Evolutionary conservation across 129 eudicot genomes (phyloP), one percentile per base, ranked within the genome.

Genomic region (Deinandra increscens): DNA sequence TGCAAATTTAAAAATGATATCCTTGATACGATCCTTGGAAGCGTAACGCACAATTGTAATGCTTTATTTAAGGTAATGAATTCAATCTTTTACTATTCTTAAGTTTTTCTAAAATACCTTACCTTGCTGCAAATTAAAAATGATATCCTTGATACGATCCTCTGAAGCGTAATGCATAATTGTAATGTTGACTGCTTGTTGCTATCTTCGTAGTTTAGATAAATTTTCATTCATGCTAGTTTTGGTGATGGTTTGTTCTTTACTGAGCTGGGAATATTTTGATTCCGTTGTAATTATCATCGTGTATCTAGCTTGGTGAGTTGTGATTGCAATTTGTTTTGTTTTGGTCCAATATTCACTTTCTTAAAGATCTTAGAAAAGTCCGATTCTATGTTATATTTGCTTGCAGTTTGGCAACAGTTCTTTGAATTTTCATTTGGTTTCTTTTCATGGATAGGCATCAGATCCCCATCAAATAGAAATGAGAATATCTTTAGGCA

Each of bases 1-100:
- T 29, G 44, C 23, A 44, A 29, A 5, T 60, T 61, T 61, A 38
- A 31, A 44, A 39, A 26, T n/a, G 66, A 18, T 39, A 39, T 20
- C 8, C 37, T 51, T 38, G 55, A 55, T 55, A 1, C 41, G 33
- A 33, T 18, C 60, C 33, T 72, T 39, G 34, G 26, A 34, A 18
- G 23, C 20, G 4, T 11, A 19, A 33, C 60, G 23, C 26, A 19
- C 29, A 64, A 64, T 18, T 36, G 7, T 48, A 48, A 33, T 33
- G 49, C 34, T 72, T 4, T 4, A 85, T 80, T 64, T 64, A 48
- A 81, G 94, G 87, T 87, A 59, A 60, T 26, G 26, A 59, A 53
- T 23, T 22, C 41, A 18, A 36, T 51, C 53, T 14, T 44, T 51
- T 18, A 62, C 26, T 13, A 38, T 6, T 61, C 14, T 14, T 9